Percentiles rank a stretch among this genome's conserved stretches.
phyloP scores from a whole-genome alignment of 1,284 basidiomycete species.

The Mycena citricolor region DNA sequence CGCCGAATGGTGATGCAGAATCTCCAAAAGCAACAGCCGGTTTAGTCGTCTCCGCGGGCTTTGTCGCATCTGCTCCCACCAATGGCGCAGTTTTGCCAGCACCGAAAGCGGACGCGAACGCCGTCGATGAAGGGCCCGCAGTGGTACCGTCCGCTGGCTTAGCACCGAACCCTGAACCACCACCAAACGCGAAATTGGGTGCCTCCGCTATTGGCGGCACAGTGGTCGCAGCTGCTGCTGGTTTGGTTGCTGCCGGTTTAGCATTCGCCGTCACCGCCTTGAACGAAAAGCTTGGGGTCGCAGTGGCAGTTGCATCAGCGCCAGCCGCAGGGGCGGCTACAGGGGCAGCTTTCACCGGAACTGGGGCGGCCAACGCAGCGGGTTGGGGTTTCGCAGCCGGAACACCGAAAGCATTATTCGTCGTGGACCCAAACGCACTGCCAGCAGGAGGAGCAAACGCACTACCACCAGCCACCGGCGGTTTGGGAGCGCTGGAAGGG shows the following conservation, averaged over 20 bases:
- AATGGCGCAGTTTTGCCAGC: no score
- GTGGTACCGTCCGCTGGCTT: no score
- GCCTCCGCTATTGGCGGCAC: no score
- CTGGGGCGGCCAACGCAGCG: constrained; percentile 1
- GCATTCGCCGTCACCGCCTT: no score
- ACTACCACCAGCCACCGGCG: no score
- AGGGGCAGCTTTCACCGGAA: constrained; percentile 18
- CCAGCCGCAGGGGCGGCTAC: constrained; percentile 3
- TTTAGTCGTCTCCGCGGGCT: constrained; percentile 3
- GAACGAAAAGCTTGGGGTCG: constrained; percentile 5
- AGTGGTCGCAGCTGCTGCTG: no score
- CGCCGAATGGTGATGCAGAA: neutral
- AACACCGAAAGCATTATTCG: neutral
- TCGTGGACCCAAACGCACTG: neutral
- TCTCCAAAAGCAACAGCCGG: constrained; percentile 5
- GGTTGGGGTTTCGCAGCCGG: neutral
- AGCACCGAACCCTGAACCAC: no score
- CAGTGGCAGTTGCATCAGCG: neutral
- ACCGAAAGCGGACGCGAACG: no score
- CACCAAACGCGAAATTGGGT: no score
- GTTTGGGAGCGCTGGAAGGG: no score
- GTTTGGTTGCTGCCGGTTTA: no score
- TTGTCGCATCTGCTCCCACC: neutral
- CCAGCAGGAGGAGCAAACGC: constrained; percentile 17
- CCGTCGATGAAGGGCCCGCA: no score